These are phyloP conservation scores for Starmera quercuum DNA, from an alignment of 805 yeast species.

Conservation along the genomic window DNA sequence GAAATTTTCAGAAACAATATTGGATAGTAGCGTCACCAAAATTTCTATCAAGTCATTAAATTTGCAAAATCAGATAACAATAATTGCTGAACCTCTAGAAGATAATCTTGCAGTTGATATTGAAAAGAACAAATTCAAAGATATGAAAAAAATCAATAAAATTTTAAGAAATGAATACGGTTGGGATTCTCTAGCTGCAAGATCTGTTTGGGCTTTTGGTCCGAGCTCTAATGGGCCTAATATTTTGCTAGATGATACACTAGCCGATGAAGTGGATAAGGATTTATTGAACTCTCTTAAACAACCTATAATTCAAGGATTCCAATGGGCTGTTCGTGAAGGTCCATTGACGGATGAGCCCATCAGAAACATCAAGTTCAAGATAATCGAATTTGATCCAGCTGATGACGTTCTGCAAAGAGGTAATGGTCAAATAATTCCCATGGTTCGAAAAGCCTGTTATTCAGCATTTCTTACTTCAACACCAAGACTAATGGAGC, in stretches of 20 bases:
- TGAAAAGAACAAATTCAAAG: slow-evolving; percentile 35
- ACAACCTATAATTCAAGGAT: slow-evolving; percentile 64
- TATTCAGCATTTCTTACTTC: slow-evolving; percentile 75
- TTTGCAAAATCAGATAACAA: slow-evolving; percentile 48
- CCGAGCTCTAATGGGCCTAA: slow-evolving; percentile 50
- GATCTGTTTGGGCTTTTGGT: slow-evolving; percentile 77
- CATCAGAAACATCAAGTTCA: slow-evolving; percentile 61
- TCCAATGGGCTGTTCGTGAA: slow-evolving; percentile 72
- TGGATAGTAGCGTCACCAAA: slow-evolving; percentile 57
- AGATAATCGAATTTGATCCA: slow-evolving; percentile 52
- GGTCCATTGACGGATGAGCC: slow-evolving; percentile 94
- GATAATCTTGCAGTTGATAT: slow-evolving; percentile 48
- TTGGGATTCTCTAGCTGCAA: slow-evolving; percentile 81
- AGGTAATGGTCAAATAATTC: slow-evolving; percentile 66
- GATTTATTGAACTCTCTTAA: slow-evolving; percentile 34
- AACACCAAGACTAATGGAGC: slow-evolving; percentile 74
- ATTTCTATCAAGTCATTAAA: slow-evolving; percentile 54
- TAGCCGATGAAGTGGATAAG: slow-evolving; percentile 64
- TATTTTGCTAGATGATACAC: slow-evolving; percentile 59
- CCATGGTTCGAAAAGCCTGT: slow-evolving; percentile 79
- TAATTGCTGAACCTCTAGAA: slow-evolving; percentile 71
- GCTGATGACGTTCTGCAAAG: slow-evolving; percentile 40
- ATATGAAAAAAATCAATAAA: slow-evolving; percentile 40
- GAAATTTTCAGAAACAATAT: slow-evolving; percentile 70
- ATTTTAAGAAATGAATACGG: slow-evolving; percentile 47